Evolutionary conservation across 129 eudicot genomes (phyloP).

Genomic region (Mikania micrantha): DNA sequence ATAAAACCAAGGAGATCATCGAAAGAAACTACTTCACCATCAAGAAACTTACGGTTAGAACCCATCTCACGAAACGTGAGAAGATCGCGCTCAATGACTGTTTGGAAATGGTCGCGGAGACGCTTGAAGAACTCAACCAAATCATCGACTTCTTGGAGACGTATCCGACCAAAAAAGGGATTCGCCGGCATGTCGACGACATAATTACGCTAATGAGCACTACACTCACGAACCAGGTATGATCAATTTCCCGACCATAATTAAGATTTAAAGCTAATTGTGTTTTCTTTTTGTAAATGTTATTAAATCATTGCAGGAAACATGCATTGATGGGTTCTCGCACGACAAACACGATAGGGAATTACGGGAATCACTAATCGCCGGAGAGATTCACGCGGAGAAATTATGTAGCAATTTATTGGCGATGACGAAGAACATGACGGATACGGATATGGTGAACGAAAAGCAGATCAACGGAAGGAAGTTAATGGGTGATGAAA

Average conservation of each 20-base stretch:
- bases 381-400: conserved; percentile 39
- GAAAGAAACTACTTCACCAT: conserved; percentile 46
- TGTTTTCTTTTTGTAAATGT: no score
- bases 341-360: conserved; percentile 41
- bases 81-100: conserved; percentile 67
- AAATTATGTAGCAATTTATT: conserved; percentile 70
- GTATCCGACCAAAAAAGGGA: conserved; percentile 42
- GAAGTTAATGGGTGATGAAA: conserved; percentile 23
- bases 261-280: no score
- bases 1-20: conserved; percentile 34
- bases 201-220: conserved; percentile 58
- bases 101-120: conserved; percentile 55
- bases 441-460: conserved; percentile 42
- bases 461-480: conserved; percentile 26
- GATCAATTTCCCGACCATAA: no score
- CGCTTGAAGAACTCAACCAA: conserved; percentile 52
- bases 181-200: conserved; percentile 43
- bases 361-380: conserved; percentile 29
- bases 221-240: conserved; percentile 72
- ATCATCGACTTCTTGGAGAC: conserved; percentile 27
- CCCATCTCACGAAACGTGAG: conserved; percentile 50
- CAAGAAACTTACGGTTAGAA: conserved; percentile 24
- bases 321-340: conserved; percentile 87
- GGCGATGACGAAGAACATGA: conserved; percentile 77
- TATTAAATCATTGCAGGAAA: no score